Percentiles rank a stretch among this genome's conserved stretches.
phyloP scores from a whole-genome alignment of 208 protist species.

The Sergeia podlipaevii region DNA sequence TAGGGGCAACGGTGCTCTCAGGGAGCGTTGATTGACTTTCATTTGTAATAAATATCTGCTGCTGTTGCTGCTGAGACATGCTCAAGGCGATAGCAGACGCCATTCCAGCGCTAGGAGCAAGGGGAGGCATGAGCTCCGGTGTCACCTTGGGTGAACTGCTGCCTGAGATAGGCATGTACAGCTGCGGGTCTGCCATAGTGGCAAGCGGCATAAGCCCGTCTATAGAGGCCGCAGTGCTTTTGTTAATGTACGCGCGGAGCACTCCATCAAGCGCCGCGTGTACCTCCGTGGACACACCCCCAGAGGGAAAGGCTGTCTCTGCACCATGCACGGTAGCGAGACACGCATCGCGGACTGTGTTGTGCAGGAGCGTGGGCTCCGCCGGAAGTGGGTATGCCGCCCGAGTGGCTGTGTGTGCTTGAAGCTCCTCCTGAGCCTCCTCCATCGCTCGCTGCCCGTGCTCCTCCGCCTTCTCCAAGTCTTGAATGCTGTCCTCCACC shows the following conservation, averaged over 20 bases:
- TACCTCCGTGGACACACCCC: constrained; percentile 18
- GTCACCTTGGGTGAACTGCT: too few species aligned
- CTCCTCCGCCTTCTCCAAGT: constrained; percentile 17
- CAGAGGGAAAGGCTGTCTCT: constrained; percentile 25
- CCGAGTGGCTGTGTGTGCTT: constrained; percentile 9
- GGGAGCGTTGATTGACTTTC: too few species aligned
- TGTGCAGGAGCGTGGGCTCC: constrained; percentile 25
- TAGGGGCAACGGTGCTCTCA: too few species aligned
- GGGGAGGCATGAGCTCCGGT: too few species aligned
- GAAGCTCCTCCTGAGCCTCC: constrained; percentile 7
- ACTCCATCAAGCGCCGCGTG: constrained; percentile 38
- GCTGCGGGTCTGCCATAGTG: too few species aligned
- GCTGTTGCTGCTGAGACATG: neutral
- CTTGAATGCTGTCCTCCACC: constrained; percentile 13
- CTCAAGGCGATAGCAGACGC: neutral
- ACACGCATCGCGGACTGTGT: constrained; percentile 45
- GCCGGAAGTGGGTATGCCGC: constrained; percentile 9
- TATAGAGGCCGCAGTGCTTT: constrained; percentile 15
- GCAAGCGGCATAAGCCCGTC: constrained; percentile 15
- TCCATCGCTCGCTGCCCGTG: constrained; percentile 9
- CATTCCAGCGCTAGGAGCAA: too few species aligned
- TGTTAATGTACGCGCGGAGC: constrained; percentile 17
- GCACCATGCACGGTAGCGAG: constrained; percentile 32
- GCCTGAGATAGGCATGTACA: too few species aligned
- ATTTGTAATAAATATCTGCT: too few species aligned